Evolutionary conservation across 2,329 filamentous ascomycete species (phyloP).

Genomic region (Colletotrichum lini): DNA sequence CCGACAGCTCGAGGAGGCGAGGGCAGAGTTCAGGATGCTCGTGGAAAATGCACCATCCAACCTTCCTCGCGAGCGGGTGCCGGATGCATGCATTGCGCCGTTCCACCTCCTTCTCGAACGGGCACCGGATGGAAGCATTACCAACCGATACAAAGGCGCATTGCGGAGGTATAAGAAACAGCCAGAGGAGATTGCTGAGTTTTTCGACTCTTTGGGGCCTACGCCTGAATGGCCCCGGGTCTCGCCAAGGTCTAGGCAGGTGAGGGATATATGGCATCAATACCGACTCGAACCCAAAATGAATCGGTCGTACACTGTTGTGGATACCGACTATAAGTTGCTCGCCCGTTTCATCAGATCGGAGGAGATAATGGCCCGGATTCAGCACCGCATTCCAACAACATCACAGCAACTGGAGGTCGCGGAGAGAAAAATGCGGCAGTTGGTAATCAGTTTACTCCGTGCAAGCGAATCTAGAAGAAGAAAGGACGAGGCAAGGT

Average conservation of each 20-base stretch:
- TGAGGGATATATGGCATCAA: slow-evolving; percentile 22
- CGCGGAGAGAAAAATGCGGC: neutral
- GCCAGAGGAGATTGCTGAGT: slow-evolving; percentile 21
- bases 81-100: slow-evolving; percentile 43
- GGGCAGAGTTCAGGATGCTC: slow-evolving; percentile 60
- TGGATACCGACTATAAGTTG: slow-evolving; percentile 17
- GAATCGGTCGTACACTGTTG: neutral
- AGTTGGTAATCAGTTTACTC: slow-evolving; percentile 8
- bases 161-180: slow-evolving; percentile 16
- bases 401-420: neutral
- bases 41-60: slow-evolving; percentile 50
- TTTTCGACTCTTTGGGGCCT: slow-evolving; percentile 29
- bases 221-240: neutral
- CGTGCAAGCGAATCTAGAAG: slow-evolving; percentile 36
- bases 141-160: slow-evolving; percentile 36
- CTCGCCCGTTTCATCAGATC: neutral
- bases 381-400: slow-evolving; percentile 11
- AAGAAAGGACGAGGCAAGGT: slow-evolving; percentile 45
- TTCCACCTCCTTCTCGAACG: slow-evolving; percentile 18
- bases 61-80: slow-evolving; percentile 42
- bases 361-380: neutral
- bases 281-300: slow-evolving; percentile 17
- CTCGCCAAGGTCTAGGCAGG: slow-evolving; percentile 5
- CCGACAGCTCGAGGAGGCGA: slow-evolving; percentile 69
- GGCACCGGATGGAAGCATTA: slow-evolving; percentile 46